These are phyloP conservation scores for Penicillium atrosanguineum DNA, from an alignment of 495 filamentous ascomycete genomes.

Conservation along the genomic window DNA sequence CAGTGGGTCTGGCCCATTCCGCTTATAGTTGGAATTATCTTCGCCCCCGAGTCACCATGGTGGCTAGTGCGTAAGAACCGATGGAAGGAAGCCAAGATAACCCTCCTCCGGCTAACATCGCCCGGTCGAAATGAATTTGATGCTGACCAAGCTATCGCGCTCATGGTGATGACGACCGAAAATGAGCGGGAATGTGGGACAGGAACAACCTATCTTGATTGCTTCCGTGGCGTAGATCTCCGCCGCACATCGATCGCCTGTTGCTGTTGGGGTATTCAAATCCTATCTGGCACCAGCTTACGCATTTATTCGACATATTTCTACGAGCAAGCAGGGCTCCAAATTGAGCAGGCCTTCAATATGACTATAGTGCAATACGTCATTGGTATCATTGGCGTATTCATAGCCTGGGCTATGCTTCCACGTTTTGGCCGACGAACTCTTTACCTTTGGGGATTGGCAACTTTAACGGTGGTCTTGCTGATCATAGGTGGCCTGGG, in stretches of 20 bases:
- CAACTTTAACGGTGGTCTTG: constrained; percentile 44
- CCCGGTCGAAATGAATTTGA: too few relatives aligned
- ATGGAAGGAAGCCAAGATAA: too few relatives aligned
- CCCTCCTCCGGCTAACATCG: too few relatives aligned
- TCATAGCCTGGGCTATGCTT: constrained; percentile 28
- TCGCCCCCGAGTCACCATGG: constrained; percentile 74
- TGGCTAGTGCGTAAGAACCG: constrained; percentile 63
- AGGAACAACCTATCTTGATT: constrained; percentile 64
- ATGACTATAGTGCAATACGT: constrained; percentile 27
- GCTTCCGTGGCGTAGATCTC: constrained; percentile 68
- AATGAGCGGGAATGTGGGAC: constrained; percentile 63
- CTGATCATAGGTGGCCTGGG: constrained; percentile 65
- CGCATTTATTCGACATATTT: constrained; percentile 61
- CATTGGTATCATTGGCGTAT: constrained; percentile 27
- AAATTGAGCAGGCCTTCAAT: constrained; percentile 33
- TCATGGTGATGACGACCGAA: constrained; percentile 79
- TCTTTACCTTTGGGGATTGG: constrained; percentile 51
- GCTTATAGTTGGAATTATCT: constrained; percentile 60
- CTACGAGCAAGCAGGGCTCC: constrained; percentile 59
- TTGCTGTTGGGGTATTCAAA: constrained; percentile 45
- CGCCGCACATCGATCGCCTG: constrained; percentile 73
- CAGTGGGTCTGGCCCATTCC: constrained; percentile 81
- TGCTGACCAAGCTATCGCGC: constrained; percentile 68
- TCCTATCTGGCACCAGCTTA: constrained; percentile 10
- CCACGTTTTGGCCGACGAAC: constrained; percentile 50